These are phyloP conservation scores for Blastomyces emzantsi DNA, from an alignment of 2,329 filamentous ascomycete genomes.

Conservation along the genomic window DNA sequence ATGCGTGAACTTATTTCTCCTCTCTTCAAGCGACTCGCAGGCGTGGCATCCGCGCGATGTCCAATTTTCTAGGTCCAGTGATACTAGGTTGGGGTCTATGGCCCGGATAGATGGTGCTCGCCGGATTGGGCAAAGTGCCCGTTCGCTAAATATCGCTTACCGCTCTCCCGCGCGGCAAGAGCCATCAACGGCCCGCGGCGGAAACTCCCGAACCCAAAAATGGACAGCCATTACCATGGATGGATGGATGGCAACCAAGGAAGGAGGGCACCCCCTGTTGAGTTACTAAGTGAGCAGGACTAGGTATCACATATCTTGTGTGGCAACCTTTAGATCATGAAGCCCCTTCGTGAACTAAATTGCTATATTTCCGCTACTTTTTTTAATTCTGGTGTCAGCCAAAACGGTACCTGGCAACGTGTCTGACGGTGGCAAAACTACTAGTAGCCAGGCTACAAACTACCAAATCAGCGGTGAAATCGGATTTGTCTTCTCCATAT, in stretches of 20 bases:
- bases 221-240: neutral
- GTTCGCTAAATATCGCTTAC: neutral
- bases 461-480: neutral
- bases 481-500: neutral
- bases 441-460: too few species aligned
- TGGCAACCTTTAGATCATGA: too few species aligned
- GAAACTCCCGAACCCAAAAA: conserved; percentile 5
- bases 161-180: conserved; percentile 2
- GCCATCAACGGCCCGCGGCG: neutral
- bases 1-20: neutral
- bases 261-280: neutral
- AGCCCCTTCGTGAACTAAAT: too few species aligned
- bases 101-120: neutral
- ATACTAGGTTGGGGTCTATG: neutral
- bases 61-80: neutral
- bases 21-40: too few species aligned
- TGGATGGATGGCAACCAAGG: too few species aligned
- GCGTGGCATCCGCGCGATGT: neutral
- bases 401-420: too few species aligned
- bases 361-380: too few species aligned
- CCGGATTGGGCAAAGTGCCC: neutral
- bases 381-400: too few species aligned
- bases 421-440: too few species aligned
- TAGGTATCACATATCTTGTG: too few species aligned
- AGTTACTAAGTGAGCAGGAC: too few species aligned